Evolutionary conservation across 1,139 yeast genomes (phyloP).

Genomic region (Kazachstania sp.): DNA sequence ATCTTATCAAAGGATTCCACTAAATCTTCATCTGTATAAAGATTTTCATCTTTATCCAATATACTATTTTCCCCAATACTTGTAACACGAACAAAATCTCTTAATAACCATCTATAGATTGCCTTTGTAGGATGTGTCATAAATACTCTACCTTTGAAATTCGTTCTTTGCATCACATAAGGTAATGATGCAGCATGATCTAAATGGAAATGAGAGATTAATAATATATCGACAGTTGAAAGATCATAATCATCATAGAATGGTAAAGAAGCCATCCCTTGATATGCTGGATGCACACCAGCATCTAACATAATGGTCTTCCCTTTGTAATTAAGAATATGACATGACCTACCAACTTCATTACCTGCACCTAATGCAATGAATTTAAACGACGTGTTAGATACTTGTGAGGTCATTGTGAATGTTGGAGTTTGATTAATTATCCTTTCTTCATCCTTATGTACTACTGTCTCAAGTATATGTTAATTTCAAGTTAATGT

Average conservation of each 20-base stretch:
- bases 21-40: constrained; percentile 87
- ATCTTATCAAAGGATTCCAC: constrained; percentile 79
- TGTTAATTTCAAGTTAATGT: too few species aligned
- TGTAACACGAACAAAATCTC: constrained; percentile 91
- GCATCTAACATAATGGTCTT: constrained; percentile 96
- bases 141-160: constrained; percentile 87
- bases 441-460: too few species aligned
- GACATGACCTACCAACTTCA: constrained; percentile 96
- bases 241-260: constrained; percentile 92
- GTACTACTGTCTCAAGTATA: too few species aligned
- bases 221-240: constrained; percentile 72
- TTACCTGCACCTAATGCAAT: constrained; percentile 99
- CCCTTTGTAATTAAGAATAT: constrained; percentile 82
- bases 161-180: constrained; percentile 95
- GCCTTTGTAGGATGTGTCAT: constrained; percentile 99
- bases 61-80: constrained; percentile 49
- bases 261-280: constrained; percentile 86
- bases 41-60: constrained; percentile 36
- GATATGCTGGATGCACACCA: constrained; percentile 93
- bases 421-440: too few species aligned
- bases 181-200: constrained; percentile 98
- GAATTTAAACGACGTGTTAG: constrained; percentile 46
- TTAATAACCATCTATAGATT: constrained; percentile 85
- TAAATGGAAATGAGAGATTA: constrained; percentile 90
- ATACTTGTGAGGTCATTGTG: constrained; percentile 10